These are phyloP conservation scores for Auricularia cornea DNA, from an alignment of 768 basidiomycete genomes.

Conservation along the genomic window DNA sequence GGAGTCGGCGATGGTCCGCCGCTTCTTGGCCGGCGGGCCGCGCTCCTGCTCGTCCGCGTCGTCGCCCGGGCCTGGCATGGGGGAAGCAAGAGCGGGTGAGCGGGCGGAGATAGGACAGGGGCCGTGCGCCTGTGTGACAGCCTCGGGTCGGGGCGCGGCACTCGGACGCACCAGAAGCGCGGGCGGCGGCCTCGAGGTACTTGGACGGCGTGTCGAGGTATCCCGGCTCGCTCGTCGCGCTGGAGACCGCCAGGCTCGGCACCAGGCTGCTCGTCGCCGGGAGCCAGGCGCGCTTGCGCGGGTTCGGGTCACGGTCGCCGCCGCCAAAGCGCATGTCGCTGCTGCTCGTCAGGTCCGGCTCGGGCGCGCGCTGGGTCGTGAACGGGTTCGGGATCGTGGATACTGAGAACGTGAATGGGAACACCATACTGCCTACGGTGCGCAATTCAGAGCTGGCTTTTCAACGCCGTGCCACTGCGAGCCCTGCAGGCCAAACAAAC, in stretches of 20 bases:
- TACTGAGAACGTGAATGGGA: conserved; percentile 68
- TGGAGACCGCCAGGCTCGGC: conserved; percentile 44
- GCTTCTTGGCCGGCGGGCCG: conserved; percentile 61
- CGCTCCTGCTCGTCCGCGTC: neutral
- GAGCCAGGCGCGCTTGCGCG: conserved; percentile 66
- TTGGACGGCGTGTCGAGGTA: conserved; percentile 65
- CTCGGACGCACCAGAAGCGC: conserved; percentile 31
- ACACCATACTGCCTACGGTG: conserved; percentile 30
- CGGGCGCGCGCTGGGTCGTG: conserved; percentile 16
- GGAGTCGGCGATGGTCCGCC: conserved; percentile 71
- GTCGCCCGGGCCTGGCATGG: conserved; percentile 42
- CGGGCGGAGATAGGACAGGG: conserved; percentile 17
- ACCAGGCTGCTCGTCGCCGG: conserved; percentile 42
- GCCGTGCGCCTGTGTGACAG: conserved; percentile 3
- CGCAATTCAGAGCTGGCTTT: neutral
- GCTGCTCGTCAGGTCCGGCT: conserved; percentile 17
- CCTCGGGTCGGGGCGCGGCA: conserved; percentile 35
- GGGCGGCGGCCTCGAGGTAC: conserved; percentile 31
- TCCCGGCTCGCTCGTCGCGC: conserved; percentile 46
- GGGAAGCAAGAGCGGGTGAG: neutral
- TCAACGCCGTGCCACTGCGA: neutral
- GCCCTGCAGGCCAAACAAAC: neutral
- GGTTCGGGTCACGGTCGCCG: conserved; percentile 23
- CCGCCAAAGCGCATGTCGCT: conserved; percentile 12
- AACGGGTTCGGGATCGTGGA: conserved; percentile 66